A percentile compares a stretch with the other conserved stretches of the same genome.
Conservation (phyloP, 768 basidiomycete species). For the Suillus alpinus region DNA sequence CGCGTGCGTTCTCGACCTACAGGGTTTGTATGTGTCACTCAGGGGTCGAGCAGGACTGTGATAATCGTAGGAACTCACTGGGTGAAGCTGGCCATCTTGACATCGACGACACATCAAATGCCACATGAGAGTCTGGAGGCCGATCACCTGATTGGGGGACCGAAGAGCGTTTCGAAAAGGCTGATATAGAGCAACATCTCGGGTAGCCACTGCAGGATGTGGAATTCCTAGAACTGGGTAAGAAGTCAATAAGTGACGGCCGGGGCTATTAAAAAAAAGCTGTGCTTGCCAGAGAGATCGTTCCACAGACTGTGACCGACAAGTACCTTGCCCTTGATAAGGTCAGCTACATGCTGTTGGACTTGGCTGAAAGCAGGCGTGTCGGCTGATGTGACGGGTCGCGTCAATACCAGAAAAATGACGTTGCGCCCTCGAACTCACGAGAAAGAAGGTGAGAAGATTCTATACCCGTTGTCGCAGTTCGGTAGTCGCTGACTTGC, state of each 20-base stretch:
- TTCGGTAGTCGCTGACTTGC: slow-evolving; percentile 72
- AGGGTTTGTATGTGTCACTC: slow-evolving; percentile 4
- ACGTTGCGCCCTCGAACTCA: slow-evolving; percentile 20
- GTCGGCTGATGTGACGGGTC: slow-evolving; percentile 17
- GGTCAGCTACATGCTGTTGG: slow-evolving; percentile 61
- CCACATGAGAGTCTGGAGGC: slow-evolving; percentile 79
- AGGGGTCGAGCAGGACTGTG: slow-evolving; percentile 12
- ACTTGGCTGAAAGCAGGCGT: slow-evolving; percentile 59
- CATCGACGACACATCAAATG: slow-evolving; percentile 78
- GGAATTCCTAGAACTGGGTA: slow-evolving; percentile 72
- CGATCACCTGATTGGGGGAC: slow-evolving; percentile 63
- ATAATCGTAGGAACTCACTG: slow-evolving; percentile 46
- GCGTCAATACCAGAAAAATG: neutral
- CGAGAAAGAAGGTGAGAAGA: slow-evolving; percentile 38
- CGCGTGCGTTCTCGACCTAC: slow-evolving; percentile 77
- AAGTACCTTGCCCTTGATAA: slow-evolving; percentile 68
- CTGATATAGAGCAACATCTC: slow-evolving; percentile 79
- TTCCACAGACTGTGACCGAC: slow-evolving; percentile 81
- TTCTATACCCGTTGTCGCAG: slow-evolving; percentile 57
- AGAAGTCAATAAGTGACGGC: slow-evolving; percentile 12
- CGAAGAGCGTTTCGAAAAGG: slow-evolving; percentile 74
- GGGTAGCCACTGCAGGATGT: slow-evolving; percentile 72
- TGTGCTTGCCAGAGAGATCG: slow-evolving; percentile 64
- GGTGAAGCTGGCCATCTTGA: slow-evolving; percentile 68
- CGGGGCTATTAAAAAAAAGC: slow-evolving; percentile 5